Base-by-base conservation (phyloP, 1,139 yeast species). In the Pichia sp. region DNA sequence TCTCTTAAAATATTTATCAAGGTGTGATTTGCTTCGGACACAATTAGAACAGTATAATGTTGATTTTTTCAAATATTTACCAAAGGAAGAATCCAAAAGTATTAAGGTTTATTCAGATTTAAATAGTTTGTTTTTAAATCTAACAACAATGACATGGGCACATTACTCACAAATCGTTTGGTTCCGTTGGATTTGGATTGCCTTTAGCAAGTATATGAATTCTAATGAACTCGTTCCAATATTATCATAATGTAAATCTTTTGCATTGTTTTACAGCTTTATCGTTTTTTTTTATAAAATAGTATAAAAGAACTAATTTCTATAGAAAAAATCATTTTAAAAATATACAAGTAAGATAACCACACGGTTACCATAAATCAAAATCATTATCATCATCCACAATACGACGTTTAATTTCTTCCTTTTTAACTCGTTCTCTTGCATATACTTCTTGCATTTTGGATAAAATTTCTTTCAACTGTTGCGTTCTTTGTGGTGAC, bases 131-230 rank as follows among this genome's bases (percentile, higher is more conserved):
- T 73, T 84, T 49, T 72, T 79, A 10, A 75, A 84, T 39, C 73
- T 83, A 53, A 78, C 85, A 0, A 87, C 96, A 6, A 90, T 93
- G 97, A 73, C 83, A 5, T 76, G 76, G 60, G 96, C 88, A 5
- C 98, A 93, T 69, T 75, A 74, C 58, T 83, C 96, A 4, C 99
- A 93, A 67, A 87, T 93, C 89, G 91, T 84, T 16, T 93, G 98
- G 98, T 93, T 86, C 68, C 76, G 99, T 59, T 88, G 87, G 73
- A 85, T 90, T 2, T 93, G 98, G 97, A 74, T 93, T 62, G 56
- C 79, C 9, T 70, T 84, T 44, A 86, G 96, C 56, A 75, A 95
- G 57, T 87, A 86, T 69, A 77, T 86, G 77, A 83, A 82, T 45
- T 76, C 75, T 50, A 93, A 91, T 68, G 91, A 87, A 62, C 74